Percentiles rank a stretch among this genome's conserved stretches.
Evolutionary conservation across 768 basidiomycete genomes (phyloP).

Genomic region (Neoboletus magnificus): DNA sequence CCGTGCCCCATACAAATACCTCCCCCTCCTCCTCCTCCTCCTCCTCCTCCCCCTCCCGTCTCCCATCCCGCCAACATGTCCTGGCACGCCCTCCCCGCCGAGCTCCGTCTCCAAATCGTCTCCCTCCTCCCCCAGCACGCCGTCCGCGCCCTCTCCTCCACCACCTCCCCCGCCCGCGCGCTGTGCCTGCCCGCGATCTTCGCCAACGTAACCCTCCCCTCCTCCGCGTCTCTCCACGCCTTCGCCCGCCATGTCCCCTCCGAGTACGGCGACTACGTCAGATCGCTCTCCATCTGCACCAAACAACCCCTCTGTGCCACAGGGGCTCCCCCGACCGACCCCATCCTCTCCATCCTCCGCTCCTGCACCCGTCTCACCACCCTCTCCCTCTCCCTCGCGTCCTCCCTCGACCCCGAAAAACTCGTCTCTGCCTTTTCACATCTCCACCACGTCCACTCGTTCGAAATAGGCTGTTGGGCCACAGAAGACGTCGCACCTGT

Average conservation of each 20-base stretch:
- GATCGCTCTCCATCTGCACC: slow-evolving; percentile 45
- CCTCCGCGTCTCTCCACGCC: slow-evolving; percentile 42
- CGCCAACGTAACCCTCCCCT: slow-evolving; percentile 51
- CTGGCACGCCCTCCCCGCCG: slow-evolving; percentile 61
- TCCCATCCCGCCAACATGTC: slow-evolving; percentile 10
- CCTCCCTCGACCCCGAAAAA: slow-evolving; percentile 17
- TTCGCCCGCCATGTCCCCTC: slow-evolving; percentile 59
- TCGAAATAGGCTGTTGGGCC: slow-evolving; percentile 25
- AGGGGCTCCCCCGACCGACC: slow-evolving; percentile 39
- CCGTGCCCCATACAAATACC: neutral
- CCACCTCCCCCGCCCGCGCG: slow-evolving; percentile 48
- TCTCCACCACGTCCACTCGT: slow-evolving; percentile 14
- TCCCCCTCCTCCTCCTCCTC: too few species aligned
- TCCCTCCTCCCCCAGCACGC: slow-evolving; percentile 45
- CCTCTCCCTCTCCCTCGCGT: slow-evolving; percentile 28
- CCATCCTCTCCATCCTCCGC: slow-evolving; percentile 48
- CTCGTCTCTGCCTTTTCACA: slow-evolving; percentile 23
- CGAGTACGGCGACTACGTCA: slow-evolving; percentile 50
- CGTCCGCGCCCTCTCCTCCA: slow-evolving; percentile 45
- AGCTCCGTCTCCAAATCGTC: slow-evolving; percentile 61
- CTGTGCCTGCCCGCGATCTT: slow-evolving; percentile 59
- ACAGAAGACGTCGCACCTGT: slow-evolving; percentile 35
- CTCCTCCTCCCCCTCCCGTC: neutral
- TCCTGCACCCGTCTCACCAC: slow-evolving; percentile 43
- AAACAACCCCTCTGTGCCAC: slow-evolving; percentile 30